Base-by-base conservation (phyloP, 768 basidiomycete species). In the Fistulinella prunicolor region DNA sequence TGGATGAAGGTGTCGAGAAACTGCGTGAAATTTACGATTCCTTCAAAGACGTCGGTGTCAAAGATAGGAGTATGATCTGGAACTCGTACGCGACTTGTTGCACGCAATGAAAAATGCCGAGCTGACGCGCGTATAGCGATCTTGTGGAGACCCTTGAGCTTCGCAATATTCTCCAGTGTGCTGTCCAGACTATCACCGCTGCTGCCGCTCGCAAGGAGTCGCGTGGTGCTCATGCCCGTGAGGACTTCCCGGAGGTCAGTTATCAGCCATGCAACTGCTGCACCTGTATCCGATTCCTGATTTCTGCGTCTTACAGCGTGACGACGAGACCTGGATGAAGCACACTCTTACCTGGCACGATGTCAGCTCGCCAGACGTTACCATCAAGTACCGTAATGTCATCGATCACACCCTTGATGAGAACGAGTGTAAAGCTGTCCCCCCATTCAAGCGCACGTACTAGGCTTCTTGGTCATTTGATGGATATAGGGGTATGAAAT, bases 11-110 rank as follows among this genome's bases (percentile, higher is more conserved):
- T 71, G 94, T 98, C 22, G 61, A 80, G 70, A 94, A 92, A 74
- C 75, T 99, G 60, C 78, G 76, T 47, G 74, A 77, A 35, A 92
- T 98, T 58, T 94, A 94, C 78, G 82, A 86, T 64, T 90, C 80
- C 63, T 98, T 84, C 70, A 78, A 86, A 57, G 80, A 95, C 37
- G 89, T 99, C 56, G 90, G 94, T 45, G 90, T 96, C 76, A 94
- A 96, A 76, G 96, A 98, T 70, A 80, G 96, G 64, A 92, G 90
- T 71, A 90, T 98, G 94, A 96, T 98, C 70, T 99, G 95, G 96
- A 97, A 98, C 75, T 91, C 92, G 94, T 95, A 62, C 54, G 91
- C 64, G 13, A 38, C n/a, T 28, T 42, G 30, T 53, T 14, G 13
- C 13, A 29, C 14, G 36, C 10, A 32, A 23, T 53, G 21, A 38